phyloP scores from a whole-genome alignment of 176 grass and related monocot species.

The Aegilops speltoides region DNA sequence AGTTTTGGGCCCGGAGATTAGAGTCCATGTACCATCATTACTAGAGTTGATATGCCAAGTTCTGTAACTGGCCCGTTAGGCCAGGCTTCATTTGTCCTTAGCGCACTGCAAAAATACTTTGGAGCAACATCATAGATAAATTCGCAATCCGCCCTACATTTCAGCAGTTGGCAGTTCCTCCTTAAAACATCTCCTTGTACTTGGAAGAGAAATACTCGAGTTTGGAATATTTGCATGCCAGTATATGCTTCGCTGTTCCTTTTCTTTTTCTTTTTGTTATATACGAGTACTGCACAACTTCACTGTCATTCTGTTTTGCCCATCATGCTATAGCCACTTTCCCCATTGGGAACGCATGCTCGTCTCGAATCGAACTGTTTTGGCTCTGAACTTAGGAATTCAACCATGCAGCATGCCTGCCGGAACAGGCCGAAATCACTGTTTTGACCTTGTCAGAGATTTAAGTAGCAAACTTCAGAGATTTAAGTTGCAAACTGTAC shows the following conservation, averaged over 20 bases:
- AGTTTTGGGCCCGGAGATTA: conserved; percentile 17
- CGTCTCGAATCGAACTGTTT: not conserved
- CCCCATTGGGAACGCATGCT: not conserved
- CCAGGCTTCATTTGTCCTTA: not conserved
- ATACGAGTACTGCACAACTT: not conserved
- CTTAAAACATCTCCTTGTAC: not conserved
- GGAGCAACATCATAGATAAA: not conserved
- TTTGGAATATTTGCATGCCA: no score
- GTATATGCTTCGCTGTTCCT: not conserved
- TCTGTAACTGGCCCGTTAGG: not conserved
- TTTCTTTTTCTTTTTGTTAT: not conserved
- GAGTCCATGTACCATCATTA: not conserved
- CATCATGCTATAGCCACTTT: not conserved
- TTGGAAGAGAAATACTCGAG: not conserved
- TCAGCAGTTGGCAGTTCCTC: not conserved
- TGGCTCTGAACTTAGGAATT: not conserved
- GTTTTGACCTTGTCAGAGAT: no score
- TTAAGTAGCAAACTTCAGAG: no score
- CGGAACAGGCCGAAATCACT: no score
- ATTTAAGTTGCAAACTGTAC: no score
- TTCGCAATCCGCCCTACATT: not conserved
- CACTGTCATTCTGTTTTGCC: not conserved
- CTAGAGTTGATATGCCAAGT: not conserved
- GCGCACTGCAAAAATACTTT: not conserved
- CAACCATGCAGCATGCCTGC: not conserved